phyloP scores from a whole-genome alignment of 2,329 filamentous ascomycete species.

The Diaporthe amygdali region DNA sequence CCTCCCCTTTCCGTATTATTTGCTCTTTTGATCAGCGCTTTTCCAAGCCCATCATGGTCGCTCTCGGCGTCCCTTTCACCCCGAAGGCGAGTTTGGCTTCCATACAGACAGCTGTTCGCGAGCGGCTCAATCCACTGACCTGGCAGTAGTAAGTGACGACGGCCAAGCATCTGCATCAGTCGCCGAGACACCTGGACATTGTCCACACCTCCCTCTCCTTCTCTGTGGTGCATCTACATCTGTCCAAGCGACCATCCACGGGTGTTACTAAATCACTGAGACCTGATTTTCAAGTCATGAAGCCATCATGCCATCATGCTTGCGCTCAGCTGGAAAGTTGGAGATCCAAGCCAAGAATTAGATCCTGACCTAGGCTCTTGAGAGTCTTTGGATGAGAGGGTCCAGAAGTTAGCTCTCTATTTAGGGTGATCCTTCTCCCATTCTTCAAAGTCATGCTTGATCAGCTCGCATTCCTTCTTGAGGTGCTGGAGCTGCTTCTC shows the following conservation, averaged over 20 bases:
- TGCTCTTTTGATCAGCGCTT: neutral
- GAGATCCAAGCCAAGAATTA: neutral
- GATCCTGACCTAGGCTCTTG: neutral
- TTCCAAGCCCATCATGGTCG: neutral
- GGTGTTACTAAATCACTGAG: neutral
- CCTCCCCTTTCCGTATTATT: neutral
- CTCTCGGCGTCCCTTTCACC: neutral
- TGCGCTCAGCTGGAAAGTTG: neutral
- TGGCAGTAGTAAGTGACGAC: neutral
- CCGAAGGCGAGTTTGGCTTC: neutral
- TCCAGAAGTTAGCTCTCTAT: neutral
- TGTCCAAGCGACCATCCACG: neutral
- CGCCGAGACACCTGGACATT: neutral
- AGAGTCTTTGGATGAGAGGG: neutral
- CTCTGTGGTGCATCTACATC: neutral
- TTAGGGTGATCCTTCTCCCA: slow-evolving; percentile 56
- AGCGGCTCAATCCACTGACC: neutral
- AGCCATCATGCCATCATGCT: neutral
- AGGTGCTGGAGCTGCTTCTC: slow-evolving; percentile 80
- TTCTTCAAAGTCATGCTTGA: slow-evolving; percentile 61
- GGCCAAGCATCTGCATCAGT: neutral
- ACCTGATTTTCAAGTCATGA: neutral
- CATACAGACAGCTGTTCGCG: neutral
- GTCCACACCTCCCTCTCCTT: neutral
- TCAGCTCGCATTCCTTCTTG: slow-evolving; percentile 71